A percentile compares a stretch with the other conserved stretches of the same genome.
Conservation (phyloP, 164 flowering plant genomes). For the Malania oleifera region DNA sequence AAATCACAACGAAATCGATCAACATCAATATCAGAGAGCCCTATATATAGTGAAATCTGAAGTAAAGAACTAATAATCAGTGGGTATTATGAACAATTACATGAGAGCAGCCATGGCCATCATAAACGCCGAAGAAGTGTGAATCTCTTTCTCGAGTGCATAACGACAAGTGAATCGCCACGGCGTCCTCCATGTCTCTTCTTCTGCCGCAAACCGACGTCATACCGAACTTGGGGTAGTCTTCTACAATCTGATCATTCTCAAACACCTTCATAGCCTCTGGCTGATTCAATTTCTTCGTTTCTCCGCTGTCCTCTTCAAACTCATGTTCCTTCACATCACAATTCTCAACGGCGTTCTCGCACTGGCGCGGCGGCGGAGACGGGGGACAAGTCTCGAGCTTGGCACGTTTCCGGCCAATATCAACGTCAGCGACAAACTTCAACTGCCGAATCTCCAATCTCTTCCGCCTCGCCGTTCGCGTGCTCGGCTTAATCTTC, state of each 20-base stretch:
- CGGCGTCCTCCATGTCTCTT: constrained; percentile 1
- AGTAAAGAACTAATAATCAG: too few relatives aligned
- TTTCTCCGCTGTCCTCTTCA: background rate
- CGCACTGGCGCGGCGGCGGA: background rate
- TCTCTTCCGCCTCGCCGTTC: background rate
- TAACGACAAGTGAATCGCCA: background rate
- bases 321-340: background rate
- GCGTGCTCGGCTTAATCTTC: background rate
- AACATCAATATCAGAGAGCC: too few relatives aligned
- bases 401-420: background rate
- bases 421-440: background rate
- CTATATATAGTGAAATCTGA: too few relatives aligned
- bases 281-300: background rate
- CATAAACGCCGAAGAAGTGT: constrained; percentile 52
- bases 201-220: background rate
- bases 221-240: background rate
- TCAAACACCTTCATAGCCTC: background rate
- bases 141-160: too few relatives aligned
- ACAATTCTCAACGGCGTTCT: background rate
- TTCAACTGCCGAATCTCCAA: background rate
- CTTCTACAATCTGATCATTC: background rate
- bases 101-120: constrained; percentile 80
- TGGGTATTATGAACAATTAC: constrained; percentile 33
- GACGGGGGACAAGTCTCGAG: background rate
- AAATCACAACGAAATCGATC: too few relatives aligned